These are phyloP conservation scores for Nidula microcarpa DNA, from an alignment of 768 basidiomycete genomes.

Conservation along the genomic window DNA sequence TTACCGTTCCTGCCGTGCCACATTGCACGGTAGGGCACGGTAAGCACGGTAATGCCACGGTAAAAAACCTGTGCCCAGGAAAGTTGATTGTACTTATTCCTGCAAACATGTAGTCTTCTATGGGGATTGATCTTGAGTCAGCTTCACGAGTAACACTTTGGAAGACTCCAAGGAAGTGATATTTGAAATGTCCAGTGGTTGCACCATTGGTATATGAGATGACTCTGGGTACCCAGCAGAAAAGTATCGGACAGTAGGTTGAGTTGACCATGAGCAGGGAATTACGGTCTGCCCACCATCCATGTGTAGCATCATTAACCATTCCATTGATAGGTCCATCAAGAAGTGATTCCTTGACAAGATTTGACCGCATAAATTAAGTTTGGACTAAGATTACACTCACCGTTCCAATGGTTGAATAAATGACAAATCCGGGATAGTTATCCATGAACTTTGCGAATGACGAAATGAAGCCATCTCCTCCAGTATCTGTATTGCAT, in stretches of 20 bases:
- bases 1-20: too few species aligned
- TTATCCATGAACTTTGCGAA: slow-evolving; percentile 1
- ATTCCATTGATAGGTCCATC: slow-evolving; percentile 5
- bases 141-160: too few species aligned
- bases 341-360: slow-evolving; percentile 1
- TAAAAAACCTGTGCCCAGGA: too few species aligned
- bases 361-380: slow-evolving; percentile 1
- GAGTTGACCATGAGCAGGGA: neutral
- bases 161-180: too few species aligned
- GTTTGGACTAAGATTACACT: slow-evolving; percentile 4
- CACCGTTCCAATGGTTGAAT: neutral
- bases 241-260: neutral
- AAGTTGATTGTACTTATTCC: too few species aligned
- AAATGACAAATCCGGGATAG: neutral
- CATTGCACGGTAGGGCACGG: too few species aligned
- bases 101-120: too few species aligned
- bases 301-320: slow-evolving; percentile 3
- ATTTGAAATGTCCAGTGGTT: too few species aligned
- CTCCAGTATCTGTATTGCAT: neutral
- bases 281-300: neutral
- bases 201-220: too few species aligned
- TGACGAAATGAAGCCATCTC: slow-evolving; percentile 3
- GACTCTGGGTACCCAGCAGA: neutral
- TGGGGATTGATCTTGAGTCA: too few species aligned
- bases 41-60: too few species aligned